A percentile compares a stretch with the other conserved stretches of the same genome.
Conservation (phyloP, 495 filamentous ascomycete genomes). For the Neurospora sp. region DNA sequence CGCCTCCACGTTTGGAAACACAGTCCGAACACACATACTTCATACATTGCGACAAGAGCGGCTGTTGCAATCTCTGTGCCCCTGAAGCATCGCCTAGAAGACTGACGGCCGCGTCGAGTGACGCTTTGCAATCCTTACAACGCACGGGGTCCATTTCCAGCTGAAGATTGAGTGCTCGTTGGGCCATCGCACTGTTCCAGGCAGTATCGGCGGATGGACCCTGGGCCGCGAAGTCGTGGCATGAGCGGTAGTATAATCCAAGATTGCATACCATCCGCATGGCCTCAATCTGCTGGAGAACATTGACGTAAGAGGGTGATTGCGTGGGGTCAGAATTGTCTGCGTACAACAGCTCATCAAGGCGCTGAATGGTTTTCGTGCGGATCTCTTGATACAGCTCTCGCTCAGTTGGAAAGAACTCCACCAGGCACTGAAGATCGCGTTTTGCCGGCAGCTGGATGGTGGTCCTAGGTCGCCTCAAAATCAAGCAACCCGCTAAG, state of each 20-base stretch:
- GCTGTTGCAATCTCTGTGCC: neutral
- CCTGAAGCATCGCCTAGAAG: constrained; percentile 1
- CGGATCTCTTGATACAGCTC: constrained; percentile 19
- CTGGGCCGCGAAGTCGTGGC: constrained; percentile 5
- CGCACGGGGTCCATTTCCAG: constrained; percentile 6
- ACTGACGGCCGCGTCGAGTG: neutral
- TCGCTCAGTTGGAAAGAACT: constrained; percentile 22
- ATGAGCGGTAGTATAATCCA: constrained; percentile 18
- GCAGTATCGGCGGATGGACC: neutral
- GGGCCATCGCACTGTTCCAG: constrained; percentile 12
- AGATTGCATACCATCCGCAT: constrained; percentile 34
- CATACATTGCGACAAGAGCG: constrained; percentile 11
- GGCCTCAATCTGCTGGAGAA: constrained; percentile 31
- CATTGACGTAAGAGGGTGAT: constrained; percentile 17
- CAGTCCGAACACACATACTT: constrained; percentile 14
- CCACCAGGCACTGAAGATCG: constrained; percentile 16
- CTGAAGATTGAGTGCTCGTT: constrained; percentile 18
- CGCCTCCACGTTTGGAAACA: neutral
- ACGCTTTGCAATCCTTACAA: neutral
- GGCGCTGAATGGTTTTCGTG: constrained; percentile 8
- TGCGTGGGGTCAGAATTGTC: neutral
- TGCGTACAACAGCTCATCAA: constrained; percentile 13
- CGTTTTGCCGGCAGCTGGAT: constrained; percentile 21
- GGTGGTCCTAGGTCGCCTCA: constrained; percentile 27
- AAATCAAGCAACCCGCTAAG: constrained; percentile 22